Evolutionary conservation across 352 stramenopile genomes (phyloP).

Genomic region (Phytophthora podocarpi): DNA sequence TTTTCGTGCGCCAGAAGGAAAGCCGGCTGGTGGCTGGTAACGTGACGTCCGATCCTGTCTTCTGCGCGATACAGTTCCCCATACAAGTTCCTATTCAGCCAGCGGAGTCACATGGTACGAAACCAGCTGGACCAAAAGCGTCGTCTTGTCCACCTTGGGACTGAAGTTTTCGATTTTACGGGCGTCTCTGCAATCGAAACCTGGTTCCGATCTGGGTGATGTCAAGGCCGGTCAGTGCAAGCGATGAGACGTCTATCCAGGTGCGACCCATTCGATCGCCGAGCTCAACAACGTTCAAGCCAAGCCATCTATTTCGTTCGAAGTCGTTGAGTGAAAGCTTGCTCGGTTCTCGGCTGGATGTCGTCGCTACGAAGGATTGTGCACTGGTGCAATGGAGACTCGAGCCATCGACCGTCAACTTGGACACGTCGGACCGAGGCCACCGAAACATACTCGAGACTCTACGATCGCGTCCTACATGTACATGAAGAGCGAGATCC

Average conservation of each 20-base stretch:
- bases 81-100: conserved; percentile 7
- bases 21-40: conserved; percentile 35
- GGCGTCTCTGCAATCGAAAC: conserved; percentile 12
- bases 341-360: conserved; percentile 4
- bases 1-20: conserved; percentile 23
- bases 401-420: not conserved
- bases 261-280: not conserved
- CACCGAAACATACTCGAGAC: conserved; percentile 1
- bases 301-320: conserved; percentile 14
- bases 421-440: not conserved
- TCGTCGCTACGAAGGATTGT: conserved; percentile 4
- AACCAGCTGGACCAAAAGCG: conserved; percentile 26
- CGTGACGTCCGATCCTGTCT: conserved; percentile 26
- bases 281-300: not conserved
- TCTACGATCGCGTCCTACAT: conserved; percentile 2
- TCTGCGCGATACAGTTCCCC: conserved; percentile 24
- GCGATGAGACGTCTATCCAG: conserved; percentile 20
- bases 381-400: not conserved
- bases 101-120: not conserved
- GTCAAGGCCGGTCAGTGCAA: conserved; percentile 5
- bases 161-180: conserved; percentile 4
- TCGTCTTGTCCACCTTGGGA: conserved; percentile 20
- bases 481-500: not conserved
- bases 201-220: conserved; percentile 27
- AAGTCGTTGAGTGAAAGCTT: conserved; percentile 9